Conservation (phyloP, 352 stramenopile species). For the Phytophthora sansomeana region DNA sequence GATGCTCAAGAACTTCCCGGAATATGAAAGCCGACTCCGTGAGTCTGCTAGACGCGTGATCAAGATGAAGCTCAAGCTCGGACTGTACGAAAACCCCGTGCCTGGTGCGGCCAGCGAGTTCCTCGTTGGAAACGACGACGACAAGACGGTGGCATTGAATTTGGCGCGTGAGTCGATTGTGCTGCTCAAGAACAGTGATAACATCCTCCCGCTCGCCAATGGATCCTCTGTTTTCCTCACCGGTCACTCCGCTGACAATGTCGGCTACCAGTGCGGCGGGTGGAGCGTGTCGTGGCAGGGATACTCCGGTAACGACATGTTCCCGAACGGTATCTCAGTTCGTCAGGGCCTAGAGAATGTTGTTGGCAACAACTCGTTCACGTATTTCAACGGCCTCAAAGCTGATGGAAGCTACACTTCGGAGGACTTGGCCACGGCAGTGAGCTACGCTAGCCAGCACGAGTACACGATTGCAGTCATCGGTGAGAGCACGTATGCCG, state of each 20-base stretch:
- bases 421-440: conserved; percentile 60
- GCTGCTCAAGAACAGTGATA: conserved; percentile 78
- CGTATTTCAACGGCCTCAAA: conserved; percentile 66
- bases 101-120: conserved; percentile 48
- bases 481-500: conserved; percentile 80
- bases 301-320: conserved; percentile 69
- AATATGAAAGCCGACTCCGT: conserved; percentile 51
- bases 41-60: conserved; percentile 70
- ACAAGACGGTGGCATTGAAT: conserved; percentile 60
- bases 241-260: conserved; percentile 65
- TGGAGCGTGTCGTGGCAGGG: conserved; percentile 90
- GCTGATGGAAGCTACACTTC: conserved; percentile 54
- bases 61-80: conserved; percentile 79
- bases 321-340: conserved; percentile 64
- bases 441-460: conserved; percentile 51
- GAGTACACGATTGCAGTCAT: conserved; percentile 82
- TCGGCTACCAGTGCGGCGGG: conserved; percentile 73
- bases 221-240: conserved; percentile 67
- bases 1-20: conserved; percentile 50
- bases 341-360: conserved; percentile 57
- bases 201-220: conserved; percentile 53
- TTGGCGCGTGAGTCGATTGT: conserved; percentile 82
- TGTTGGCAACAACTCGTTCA: conserved; percentile 35
- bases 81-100: conserved; percentile 71
- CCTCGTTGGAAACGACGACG: conserved; percentile 52